Base-by-base conservation (phyloP, 305 asterid genomes). In the Andrographis paniculata region DNA sequence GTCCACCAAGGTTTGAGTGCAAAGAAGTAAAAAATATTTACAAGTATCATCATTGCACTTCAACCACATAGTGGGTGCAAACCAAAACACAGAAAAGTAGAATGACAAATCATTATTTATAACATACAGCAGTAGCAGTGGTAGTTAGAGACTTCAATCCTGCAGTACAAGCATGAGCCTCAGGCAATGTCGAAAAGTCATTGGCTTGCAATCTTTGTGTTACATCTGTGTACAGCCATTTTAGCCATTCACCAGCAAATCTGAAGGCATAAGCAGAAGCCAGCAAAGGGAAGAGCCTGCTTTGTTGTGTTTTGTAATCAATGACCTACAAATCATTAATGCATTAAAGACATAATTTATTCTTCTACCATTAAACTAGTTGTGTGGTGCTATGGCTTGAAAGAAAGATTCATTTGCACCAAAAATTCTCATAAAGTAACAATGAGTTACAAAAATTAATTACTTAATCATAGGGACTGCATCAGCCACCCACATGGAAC, bases 121-220 rank as follows among this genome's bases (percentile, higher is more conserved):
- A 17, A 75, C 96, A 78, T 79, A 87, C 99, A 63, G 99, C 96
- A 54, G 99, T 92, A 50, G 54, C 75, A 62, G 93, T 37, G 45
- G 99, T 92, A 20, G 99, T 92, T 73, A 92, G 69, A 55, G 99
- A 92, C 77, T 92, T 92, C 84, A 92, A 70, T 61, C 99, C 99
- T 14, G 99, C 99, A 39, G 99, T 92, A 70, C 99, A 92, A 50
- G 99, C 95, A 70, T 92, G 99, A 53, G 65, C 95, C 70, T 92
- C 96, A 9, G 96, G 95, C 85, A 92, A 68, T 40, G 95, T 92
- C 41, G 96, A 77, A 68, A 75, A 92, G 72, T 92, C 96, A 60
- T 65, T 76, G 62, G 81, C 84, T 62, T 74, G 82, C 69, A 92
- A 67, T 62, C 83, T 81, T 73, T 71, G 74, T 21, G 77, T 79